Percentiles rank a stretch among this genome's conserved stretches.
phyloP scores from a whole-genome alignment of 75 land plant species.

The Isoetes taiwanensis region DNA sequence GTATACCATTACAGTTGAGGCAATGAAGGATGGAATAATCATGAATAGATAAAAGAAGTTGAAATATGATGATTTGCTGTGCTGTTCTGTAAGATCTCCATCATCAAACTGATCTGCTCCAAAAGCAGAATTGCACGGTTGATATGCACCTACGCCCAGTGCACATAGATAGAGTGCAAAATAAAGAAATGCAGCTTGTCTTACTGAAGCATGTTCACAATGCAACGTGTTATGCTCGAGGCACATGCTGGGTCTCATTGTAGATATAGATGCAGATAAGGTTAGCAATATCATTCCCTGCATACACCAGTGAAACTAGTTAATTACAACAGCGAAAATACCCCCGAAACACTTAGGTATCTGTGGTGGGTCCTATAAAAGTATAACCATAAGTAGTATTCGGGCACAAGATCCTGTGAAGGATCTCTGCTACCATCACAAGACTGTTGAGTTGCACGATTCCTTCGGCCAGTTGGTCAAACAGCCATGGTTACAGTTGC shows the following conservation, averaged over 20 bases:
- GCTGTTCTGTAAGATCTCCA: constrained; percentile 15
- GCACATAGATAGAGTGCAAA: constrained; percentile 32
- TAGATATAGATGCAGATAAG: constrained; percentile 21
- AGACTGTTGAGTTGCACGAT: too few relatives aligned
- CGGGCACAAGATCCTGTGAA: too few relatives aligned
- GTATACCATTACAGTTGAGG: constrained; percentile 25
- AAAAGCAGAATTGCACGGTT: constrained; percentile 27
- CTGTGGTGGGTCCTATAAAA: too few relatives aligned
- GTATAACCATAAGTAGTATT: too few relatives aligned
- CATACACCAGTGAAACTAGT: too few relatives aligned
- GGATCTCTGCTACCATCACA: too few relatives aligned
- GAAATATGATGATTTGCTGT: constrained; percentile 43
- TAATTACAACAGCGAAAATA: too few relatives aligned
- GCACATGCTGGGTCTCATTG: constrained; percentile 3
- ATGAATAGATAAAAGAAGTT: constrained; percentile 34
- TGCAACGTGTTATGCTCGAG: background rate
- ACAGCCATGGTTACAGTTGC: too few relatives aligned
- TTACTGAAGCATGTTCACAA: background rate
- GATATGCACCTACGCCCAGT: constrained; percentile 37
- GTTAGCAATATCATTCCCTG: constrained; percentile 36
- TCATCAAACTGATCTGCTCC: constrained; percentile 49
- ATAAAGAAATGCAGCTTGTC: constrained; percentile 25
- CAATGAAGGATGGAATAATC: constrained; percentile 11
- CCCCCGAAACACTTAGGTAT: background rate
- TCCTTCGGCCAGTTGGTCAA: too few relatives aligned